Evolutionary conservation across 73 alveolate genomes (phyloP), one percentile per base, ranked within the genome.

Genomic region (Urostyla sp.): DNA sequence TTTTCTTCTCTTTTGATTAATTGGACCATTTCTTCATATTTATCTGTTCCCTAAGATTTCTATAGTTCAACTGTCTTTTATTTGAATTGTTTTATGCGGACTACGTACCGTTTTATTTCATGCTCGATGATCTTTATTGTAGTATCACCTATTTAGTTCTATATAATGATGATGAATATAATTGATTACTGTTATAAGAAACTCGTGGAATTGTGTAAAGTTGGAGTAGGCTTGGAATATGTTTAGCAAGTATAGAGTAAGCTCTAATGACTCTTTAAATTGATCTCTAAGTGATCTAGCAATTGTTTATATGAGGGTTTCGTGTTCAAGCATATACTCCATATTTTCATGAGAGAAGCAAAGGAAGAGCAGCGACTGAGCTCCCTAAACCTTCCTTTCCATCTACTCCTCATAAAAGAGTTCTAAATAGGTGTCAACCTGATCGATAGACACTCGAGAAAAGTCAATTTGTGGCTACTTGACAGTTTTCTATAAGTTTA

Each of bases 91-190:
- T 72, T 84, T 45, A 84, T 80, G 26, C 80, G 30, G 30, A 74
- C 84, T 36, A 88, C 95, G 87, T 94, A 95, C 84, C 97, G 91
- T 55, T 93, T 80, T 80, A 95, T 88, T 72, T 97, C 91, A 75
- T 91, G 91, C 55, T 97, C 99, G 34, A 97, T 95, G 50, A 97
- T 94, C 51, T 92, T 92, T 80, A 95, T 85, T 61, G 98, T 88
- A 6, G 95, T 91, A 83, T 97, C 99, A 61, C 99, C 99, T 26
- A 97, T 90, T 67, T 94, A 85, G 84, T 95, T 94, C 83, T 92
- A 31, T n/a, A 53, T 20, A 13, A 27, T 21, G 11, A 4, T 6
- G 18, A 1, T 15, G 49, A 18, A 6, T 31, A 2, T 3, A 8
- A 20, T 4, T 6, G 36, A 56, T 28, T 73, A 73, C 86, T 5